Base-by-base conservation (phyloP, 2,329 filamentous ascomycete species). In the Salinomyces thailandicus region DNA sequence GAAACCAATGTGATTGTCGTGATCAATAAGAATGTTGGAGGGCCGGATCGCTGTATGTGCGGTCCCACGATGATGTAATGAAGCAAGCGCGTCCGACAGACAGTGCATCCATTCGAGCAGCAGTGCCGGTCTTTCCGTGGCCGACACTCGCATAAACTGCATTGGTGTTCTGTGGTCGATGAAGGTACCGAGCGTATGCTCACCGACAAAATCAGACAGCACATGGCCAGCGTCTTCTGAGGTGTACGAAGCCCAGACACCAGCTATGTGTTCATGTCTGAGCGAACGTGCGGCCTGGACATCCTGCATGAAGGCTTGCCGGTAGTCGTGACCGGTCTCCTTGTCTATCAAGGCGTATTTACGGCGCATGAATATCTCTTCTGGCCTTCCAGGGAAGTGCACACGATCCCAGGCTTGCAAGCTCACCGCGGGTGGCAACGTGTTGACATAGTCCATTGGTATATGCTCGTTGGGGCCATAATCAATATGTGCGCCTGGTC, bases 21-120 rank as follows among this genome's bases (percentile, higher is more conserved):
- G 63, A 47, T 79, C 74, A 47, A 85, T 73, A 49, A 81, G 67
- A 16, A 86, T 69, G 7, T 79, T 81, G 0, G 79, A 79, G 1
- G 81, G 81, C 42, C 75, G 75, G 53, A 87, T 83, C 33, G 75
- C 76, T 15, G 73, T 72, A 48, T 86, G 81, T 2, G 72, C 71
- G 16, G 75, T 68, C 1, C 76, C 75, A 32, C 69, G 70, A 43
- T 68, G 69, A 52, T 86, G 81, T 2, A 86, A 61, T 43, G 72
- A 81, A 36, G 77, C 73, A 12, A 85, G 53, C 1, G 79, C 77
- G 53, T 84, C 78, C 27, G 72, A 68, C 3, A 86, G 67, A 53
- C 81, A 86, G 50, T 81, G 75, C 50, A 85, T 73, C 81, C 81
- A 86, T 54, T 82, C 78, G 53, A 84, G 65, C 4, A 85, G 55